Evolutionary conservation across 306 rosid genomes (phyloP), one percentile per base, ranked within the genome.

Genomic region (Boehmeria nivea): DNA sequence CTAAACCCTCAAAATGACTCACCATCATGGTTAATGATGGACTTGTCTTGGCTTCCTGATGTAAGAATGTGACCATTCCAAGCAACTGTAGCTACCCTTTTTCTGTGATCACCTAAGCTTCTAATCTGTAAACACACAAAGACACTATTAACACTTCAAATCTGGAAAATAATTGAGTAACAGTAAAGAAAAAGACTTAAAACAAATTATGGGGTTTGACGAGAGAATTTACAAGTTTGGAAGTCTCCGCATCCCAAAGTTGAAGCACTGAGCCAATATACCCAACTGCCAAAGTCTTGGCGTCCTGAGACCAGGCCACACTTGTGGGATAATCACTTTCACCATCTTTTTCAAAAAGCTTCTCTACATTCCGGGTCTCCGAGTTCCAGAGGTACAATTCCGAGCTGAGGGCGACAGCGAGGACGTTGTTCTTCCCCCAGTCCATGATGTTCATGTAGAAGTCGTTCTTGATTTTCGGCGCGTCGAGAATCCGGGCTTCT

Each of bases 31-130:
- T 84, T 81, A 45, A 81, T 76, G 54, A 87, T 87, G 54, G 67
- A 72, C 54, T 38, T 72, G 79, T 87, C 95, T 43, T 74, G 84
- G 73, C 95, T 79, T 69, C 95, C 95, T 6, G 95, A 81, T 20
- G 95, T 87, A 65, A 87, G 75, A 72, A 58, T 61, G 61, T 67
- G 72, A 42, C 75, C 76, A 50, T 83, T 81, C 95, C 95, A 83
- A n/a, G 86, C 63, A 25, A 65, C 22, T 44, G 79, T 49, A 56
- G 72, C 84, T 55, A 87, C 46, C 74, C 93, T 76, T 22, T 65
- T 33, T 45, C 18, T 51, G 44, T 87, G 95, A 56, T 78, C 83
- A 51, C 70, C 64, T 15, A 87, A 73, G 25, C 19, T 51, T 61
- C 93, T 78, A 46, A 85, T 43, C 94, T 85, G 68, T 55, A 36